These are phyloP conservation scores for Lactarius sanguifluus DNA, from an alignment of 768 basidiomycete genomes.

Conservation along the genomic window DNA sequence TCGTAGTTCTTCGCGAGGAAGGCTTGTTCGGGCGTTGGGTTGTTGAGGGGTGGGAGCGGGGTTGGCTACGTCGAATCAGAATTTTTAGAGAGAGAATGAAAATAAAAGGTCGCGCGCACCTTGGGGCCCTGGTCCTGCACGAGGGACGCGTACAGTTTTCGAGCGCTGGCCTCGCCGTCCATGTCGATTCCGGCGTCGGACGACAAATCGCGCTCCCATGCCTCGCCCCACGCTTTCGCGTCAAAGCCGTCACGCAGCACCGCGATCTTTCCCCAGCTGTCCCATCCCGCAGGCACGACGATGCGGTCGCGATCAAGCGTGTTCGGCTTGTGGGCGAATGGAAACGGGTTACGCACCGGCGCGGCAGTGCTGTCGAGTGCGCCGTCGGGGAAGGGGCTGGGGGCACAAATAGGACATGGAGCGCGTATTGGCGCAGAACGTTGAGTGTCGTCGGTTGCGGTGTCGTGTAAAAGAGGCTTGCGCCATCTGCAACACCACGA, in stretches of 20 bases:
- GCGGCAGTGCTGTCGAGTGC: slow-evolving; percentile 38
- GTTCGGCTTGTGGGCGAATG: slow-evolving; percentile 85
- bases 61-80: slow-evolving; percentile 46
- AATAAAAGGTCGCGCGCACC: slow-evolving; percentile 43
- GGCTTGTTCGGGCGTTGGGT: slow-evolving; percentile 81
- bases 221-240: slow-evolving; percentile 73
- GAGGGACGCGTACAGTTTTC: slow-evolving; percentile 63
- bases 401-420: slow-evolving; percentile 78
- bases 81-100: background rate
- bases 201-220: slow-evolving; percentile 70
- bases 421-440: slow-evolving; percentile 75
- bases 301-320: slow-evolving; percentile 91
- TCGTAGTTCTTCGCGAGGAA: slow-evolving; percentile 93
- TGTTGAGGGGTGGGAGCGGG: slow-evolving; percentile 73
- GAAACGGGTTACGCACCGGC: slow-evolving; percentile 75
- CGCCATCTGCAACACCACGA: slow-evolving; percentile 65
- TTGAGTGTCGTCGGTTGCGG: slow-evolving; percentile 72
- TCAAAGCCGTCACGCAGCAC: slow-evolving; percentile 93
- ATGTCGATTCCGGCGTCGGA: slow-evolving; percentile 38
- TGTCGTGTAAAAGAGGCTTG: slow-evolving; percentile 88
- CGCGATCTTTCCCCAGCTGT: slow-evolving; percentile 94
- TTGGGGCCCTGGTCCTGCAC: slow-evolving; percentile 76
- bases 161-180: slow-evolving; percentile 53
- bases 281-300: slow-evolving; percentile 95
- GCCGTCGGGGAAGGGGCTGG: slow-evolving; percentile 55